Evolutionary conservation across 805 yeast species (phyloP).

Genomic region (Cyberlindnera sargentensis): DNA sequence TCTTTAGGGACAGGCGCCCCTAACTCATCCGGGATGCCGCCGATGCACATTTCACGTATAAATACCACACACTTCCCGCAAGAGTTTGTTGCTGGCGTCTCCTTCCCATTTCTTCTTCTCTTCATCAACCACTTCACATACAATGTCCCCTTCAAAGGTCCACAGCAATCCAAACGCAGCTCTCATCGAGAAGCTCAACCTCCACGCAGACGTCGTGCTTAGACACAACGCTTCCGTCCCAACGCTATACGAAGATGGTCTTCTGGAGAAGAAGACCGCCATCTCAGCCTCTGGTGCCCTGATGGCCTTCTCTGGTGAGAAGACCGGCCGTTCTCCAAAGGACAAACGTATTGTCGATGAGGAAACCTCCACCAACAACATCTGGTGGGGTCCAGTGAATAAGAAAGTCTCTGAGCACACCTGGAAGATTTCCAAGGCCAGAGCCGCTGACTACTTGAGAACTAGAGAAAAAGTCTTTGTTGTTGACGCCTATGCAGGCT

Average conservation of each 20-base stretch:
- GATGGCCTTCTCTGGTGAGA: conserved; percentile 90
- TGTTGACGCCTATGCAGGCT: conserved; percentile 96
- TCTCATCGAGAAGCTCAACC: conserved; percentile 30
- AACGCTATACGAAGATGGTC: conserved; percentile 88
- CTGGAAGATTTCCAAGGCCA: conserved; percentile 91
- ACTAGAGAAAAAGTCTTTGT: conserved; percentile 91
- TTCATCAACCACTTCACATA: neutral
- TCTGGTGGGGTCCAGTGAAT: conserved; percentile 99
- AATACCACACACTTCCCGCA: neutral
- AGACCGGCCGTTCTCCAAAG: conserved; percentile 97
- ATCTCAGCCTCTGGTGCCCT: conserved; percentile 91
- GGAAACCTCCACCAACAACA: conserved; percentile 69
- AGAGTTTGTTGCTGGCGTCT: neutral
- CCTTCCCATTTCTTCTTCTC: neutral
- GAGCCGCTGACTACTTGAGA: conserved; percentile 95
- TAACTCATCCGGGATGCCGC: too few relatives aligned
- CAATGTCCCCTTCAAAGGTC: conserved; percentile 24
- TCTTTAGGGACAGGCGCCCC: neutral
- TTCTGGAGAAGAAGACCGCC: conserved; percentile 83
- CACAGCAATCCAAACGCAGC: conserved; percentile 15
- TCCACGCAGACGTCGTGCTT: conserved; percentile 56
- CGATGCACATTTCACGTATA: neutral
- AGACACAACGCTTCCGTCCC: conserved; percentile 94
- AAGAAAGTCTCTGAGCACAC: conserved; percentile 90
- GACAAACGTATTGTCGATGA: conserved; percentile 98